Base-by-base conservation (phyloP, 192 early-diverging fungal genomes). In the Backusella morwellensis region DNA sequence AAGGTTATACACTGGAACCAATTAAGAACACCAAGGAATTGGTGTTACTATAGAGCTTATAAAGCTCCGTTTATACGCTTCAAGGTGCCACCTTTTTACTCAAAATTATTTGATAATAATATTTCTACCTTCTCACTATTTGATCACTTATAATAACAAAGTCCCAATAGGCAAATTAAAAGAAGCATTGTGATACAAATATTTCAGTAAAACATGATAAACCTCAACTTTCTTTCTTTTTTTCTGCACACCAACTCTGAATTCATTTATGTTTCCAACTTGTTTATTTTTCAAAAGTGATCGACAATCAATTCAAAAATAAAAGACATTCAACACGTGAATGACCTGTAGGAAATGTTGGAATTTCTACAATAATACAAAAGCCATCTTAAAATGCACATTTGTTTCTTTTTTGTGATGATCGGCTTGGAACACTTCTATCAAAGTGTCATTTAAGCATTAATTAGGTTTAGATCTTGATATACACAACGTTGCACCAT, bases 281-380 rank as follows among this genome's bases (percentile, higher is more conserved):
- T 54, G 38, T 11, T 54, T 54, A 54, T 63, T 23, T 21, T 9
- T 56, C 19, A 12, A 11, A 63, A 63, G 23, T 54, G 23, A 63
- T 63, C 56, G 56, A 63, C 56, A 63, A 29, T 21, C 1, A 54
- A 54, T 7, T 54, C 50, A 17, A 21, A 17, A 12, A 26, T 6
- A 17, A 50, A 50, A 63, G 56, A 63, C 11, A 63, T 63, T 12
- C 56, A 63, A 63, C 56, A 63, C 56, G 56, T 63, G 56, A 63
- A 63, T 63, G 21, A 23, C 54, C 9, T 26, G 54, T 23, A 56
- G n/a, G 54, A 56, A 63, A 63, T 4, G 23, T 9, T 29, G n/a
- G 21, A 63, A 63, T 26, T 63, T 63, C 56, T 14, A 63, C 21
- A 63, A 63, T 29, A 63, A 29, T 63, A 50, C 17, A n/a, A 6